Evolutionary conservation across 768 basidiomycete genomes (phyloP), one percentile per base, ranked within the genome.

Genomic region (Tulasnella sp.): DNA sequence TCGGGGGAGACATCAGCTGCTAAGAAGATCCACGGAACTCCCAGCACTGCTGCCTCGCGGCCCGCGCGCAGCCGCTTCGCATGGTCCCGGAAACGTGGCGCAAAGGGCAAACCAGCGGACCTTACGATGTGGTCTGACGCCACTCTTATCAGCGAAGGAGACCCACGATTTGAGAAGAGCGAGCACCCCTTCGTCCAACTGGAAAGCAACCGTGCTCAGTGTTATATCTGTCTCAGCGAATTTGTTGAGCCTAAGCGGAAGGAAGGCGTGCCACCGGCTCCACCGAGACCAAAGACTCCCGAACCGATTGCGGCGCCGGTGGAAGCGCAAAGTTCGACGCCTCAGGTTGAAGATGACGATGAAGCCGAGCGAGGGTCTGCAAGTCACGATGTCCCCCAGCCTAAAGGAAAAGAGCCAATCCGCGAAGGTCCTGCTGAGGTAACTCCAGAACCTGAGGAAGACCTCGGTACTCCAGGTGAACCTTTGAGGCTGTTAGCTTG

Each of bases 191-290:
- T 95, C 84, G 93, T 96, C 46, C 86, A 92, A 68, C 87, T 96
- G 48, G 93, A 94, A 82, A 92, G 90, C 34, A 94, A 95, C 83
- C 91, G 94, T 76, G 94, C 94, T 5, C 90, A 92, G 21, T 95
- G 94, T 84, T 93, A 93, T 36, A 93, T 95, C 77, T 95, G 94
- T 84, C 86, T 95, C 81, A 88, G 92, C 89, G 94, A 95, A 84
- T 96, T 94, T 81, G 92, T 93, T 81, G 92, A 92, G 84, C 94
- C 94, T 9, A 82, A 81, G 24, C 42, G 80, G 73, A 80, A 68
- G 77, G 80, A 52, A 24, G 80, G 58, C 19, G 38, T 34, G 36
- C 48, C 34, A 8, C 46, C 34, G 1, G 40, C 58, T 39, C 8
- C 19, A 31, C 71, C 68, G 14, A 68, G 42, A 74, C 39, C 72